Evolutionary conservation across 768 basidiomycete genomes (phyloP), one percentile per base, ranked within the genome.

Genomic region (Hygrocybe coccinea): DNA sequence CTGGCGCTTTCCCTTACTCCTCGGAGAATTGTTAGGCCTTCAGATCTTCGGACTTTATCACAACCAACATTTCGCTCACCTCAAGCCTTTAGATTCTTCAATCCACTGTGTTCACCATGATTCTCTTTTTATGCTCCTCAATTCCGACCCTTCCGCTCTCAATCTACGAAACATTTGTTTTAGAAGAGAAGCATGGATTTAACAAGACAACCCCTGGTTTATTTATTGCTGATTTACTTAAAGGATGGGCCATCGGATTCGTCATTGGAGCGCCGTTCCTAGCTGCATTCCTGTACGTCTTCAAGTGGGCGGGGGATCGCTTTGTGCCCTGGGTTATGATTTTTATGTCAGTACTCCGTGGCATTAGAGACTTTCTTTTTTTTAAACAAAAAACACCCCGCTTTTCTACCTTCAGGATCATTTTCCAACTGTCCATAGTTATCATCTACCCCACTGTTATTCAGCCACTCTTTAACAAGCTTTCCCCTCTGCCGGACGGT

Each of bases 391-490:
- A 1, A 1, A 15, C 52, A 17, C 19, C 25, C 34, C 22, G 25
- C 24, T 50, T 49, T 56, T 35, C 41, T 51, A 24, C 12, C 22
- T 54, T 48, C 59, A 93, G 94, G 67, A 74, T 97, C 54, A 69
- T 76, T 4, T 88, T 97, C 78, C 92, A 94, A 67, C 69, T 97
- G 38, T 72, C 82, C 65, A 87, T 97, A 83, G 87, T 89, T 57
- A 72, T 91, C 58, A 64, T 92, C 52, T 90, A 89, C 72, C 90
- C 91, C 2, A 88, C 83, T 37, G 75, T 93, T 67, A 93, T 99
- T 62, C 93, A 95, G 62, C 97, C 97, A 0, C 73, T 98, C 54
- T 98, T 98, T 82, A 98, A 99, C 80, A 98, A 92, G 71, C 83
- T 97, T 44, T 92, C 93, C 1, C 91, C 92, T 2, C 80, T 99